Percentiles rank a stretch among this genome's conserved stretches.
phyloP scores from a whole-genome alignment of 2,329 filamentous ascomycete species.

The Xylaria sp. region DNA sequence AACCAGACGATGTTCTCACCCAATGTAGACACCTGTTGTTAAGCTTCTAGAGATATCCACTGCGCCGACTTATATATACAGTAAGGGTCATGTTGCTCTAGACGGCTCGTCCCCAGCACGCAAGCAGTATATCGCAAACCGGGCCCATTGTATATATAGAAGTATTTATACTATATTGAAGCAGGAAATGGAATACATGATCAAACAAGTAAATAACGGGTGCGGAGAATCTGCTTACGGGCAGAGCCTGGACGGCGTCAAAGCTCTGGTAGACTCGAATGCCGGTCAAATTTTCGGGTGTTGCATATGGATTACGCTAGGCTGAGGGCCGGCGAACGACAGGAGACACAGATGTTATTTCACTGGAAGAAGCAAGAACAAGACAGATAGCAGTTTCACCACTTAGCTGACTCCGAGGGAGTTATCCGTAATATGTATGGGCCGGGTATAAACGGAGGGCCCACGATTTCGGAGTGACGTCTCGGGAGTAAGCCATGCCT shows the following conservation, averaged over 20 bases:
- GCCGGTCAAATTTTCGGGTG: constrained; percentile 29
- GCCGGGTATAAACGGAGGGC: too few relatives aligned
- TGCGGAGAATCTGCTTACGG: constrained; percentile 21
- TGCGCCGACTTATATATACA: constrained; percentile 7
- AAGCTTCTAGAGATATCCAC: not conserved
- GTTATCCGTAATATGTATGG: too few relatives aligned
- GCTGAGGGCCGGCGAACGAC: constrained; percentile 15
- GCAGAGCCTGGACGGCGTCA: constrained; percentile 25
- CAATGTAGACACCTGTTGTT: not conserved
- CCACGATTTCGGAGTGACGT: too few relatives aligned
- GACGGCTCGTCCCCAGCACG: constrained; percentile 19
- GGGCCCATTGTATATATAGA: constrained; percentile 25
- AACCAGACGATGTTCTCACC: not conserved
- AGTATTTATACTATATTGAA: constrained; percentile 17
- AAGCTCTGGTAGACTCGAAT: constrained; percentile 27
- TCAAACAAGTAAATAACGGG: constrained; percentile 15
- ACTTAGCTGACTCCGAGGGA: too few relatives aligned
- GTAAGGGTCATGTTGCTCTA: constrained; percentile 18
- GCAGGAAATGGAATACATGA: constrained; percentile 16
- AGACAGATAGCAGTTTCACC: too few relatives aligned
- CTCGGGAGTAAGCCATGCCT: too few relatives aligned
- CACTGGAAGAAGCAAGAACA: too few relatives aligned
- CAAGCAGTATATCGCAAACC: constrained; percentile 30
- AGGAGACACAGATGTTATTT: constrained; percentile 21
- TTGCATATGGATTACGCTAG: constrained; percentile 28